Base-by-base conservation (phyloP, 2,329 filamentous ascomycete species). In the Davidsoniella virescens region DNA sequence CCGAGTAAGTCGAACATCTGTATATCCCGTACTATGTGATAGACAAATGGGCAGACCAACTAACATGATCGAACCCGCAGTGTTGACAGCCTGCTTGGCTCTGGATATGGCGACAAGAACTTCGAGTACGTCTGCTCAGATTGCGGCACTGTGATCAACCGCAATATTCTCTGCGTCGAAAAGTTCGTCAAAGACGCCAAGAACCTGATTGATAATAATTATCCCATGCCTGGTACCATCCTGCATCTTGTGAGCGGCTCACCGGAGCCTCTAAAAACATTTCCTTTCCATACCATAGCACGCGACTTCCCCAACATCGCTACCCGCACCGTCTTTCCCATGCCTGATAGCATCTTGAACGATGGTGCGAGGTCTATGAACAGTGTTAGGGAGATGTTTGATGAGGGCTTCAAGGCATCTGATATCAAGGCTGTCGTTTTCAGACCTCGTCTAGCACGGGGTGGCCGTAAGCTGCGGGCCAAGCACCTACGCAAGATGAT, bases 171-270 rank as follows among this genome's bases (percentile, higher is more conserved):
- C 1, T 70, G 72, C n/a, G 70, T 79, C 1, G 67, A 62, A 41
- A 82, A 79, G 55, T 84, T 87, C 56, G 65, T 68, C 44, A 62
- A 60, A 12, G 81, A 87, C 57, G 62, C 73, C 5, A 59, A 68
- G 20, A 57, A 58, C 0, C 65, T 85, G 0, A 56, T 76, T 3
- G 53, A 62, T 2, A 56, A 68, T 3, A 56, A 67, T 12, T 59
- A 64, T 1, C 77, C 82, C 0, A 76, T 88, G 68, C 78, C 80
- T 0, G 82, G 84, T 1, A 87, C 82, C 0, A 60, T 86, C 4
- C 67, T 86, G 6, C 67, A 75, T 7, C 59, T 70, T 0, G 60
- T 63, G 1, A 67, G 58, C 0, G 83, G 82, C 0, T 61, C 66
- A 14, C 74, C 78, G 0, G 59, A 17, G 9, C 26, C 16, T 16